These are phyloP conservation scores for Penicillium cataractarum DNA, from an alignment of 495 filamentous ascomycete genomes.

Conservation along the genomic window DNA sequence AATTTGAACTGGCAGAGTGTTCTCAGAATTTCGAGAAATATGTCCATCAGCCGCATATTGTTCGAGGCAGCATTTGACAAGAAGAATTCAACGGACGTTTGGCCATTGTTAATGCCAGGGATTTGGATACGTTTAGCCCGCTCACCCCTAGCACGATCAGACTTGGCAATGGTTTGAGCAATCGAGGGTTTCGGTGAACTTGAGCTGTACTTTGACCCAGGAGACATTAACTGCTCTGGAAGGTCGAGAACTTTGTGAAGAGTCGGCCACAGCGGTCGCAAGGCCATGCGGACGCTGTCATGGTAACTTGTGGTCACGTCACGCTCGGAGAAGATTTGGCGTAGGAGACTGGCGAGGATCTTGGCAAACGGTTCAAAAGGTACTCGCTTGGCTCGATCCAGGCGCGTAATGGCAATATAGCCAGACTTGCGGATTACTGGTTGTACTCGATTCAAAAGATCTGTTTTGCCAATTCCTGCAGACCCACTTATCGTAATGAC, in stretches of 20 bases:
- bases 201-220: slow-evolving; percentile 44
- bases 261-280: slow-evolving; percentile 76
- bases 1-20: slow-evolving; percentile 76
- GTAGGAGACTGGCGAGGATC: slow-evolving; percentile 78
- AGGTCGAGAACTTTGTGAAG: slow-evolving; percentile 77
- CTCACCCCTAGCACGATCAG: slow-evolving; percentile 35
- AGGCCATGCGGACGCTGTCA: slow-evolving; percentile 68
- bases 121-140: slow-evolving; percentile 39
- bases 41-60: slow-evolving; percentile 78
- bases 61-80: slow-evolving; percentile 68
- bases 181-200: slow-evolving; percentile 36
- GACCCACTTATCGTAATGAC: slow-evolving; percentile 76
- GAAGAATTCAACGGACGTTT: slow-evolving; percentile 72
- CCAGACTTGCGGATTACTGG: slow-evolving; percentile 71
- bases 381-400: slow-evolving; percentile 77
- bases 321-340: slow-evolving; percentile 88
- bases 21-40: slow-evolving; percentile 80
- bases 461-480: slow-evolving; percentile 82
- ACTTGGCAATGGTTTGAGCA: slow-evolving; percentile 35
- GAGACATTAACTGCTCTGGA: slow-evolving; percentile 70
- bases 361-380: slow-evolving; percentile 85
- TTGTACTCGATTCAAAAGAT: slow-evolving; percentile 77
- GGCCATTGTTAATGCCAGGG: slow-evolving; percentile 42
- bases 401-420: slow-evolving; percentile 83
- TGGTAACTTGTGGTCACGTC: slow-evolving; percentile 86